Base-by-base conservation (phyloP, 1,284 basidiomycete species). In the Sporisorium scitamineum region DNA sequence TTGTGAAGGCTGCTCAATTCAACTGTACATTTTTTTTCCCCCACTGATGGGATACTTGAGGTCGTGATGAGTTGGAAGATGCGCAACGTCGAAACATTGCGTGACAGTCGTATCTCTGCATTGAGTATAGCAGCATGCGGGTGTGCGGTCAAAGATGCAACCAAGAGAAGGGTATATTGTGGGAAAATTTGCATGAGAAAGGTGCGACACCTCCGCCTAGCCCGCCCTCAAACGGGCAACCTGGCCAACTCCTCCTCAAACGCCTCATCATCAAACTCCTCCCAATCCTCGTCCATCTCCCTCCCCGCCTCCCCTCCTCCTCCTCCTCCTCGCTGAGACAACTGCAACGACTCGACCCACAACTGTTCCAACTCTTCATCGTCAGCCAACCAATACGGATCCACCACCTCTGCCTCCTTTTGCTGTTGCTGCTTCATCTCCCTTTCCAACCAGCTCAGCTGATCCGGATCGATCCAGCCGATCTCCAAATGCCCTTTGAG, bases 391-490 rank as follows among this genome's bases (percentile, higher is more conserved):
- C 53, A 56, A 14, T 54, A 63, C 11, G 67, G 67, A 56, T 75
- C 65, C 26, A 44, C 20, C 18, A 29, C 42, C n/a, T 50, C 39
- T 45, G 31, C 29, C 5, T 63, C 55, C 16, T n/a, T 27, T 22
- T 50, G 41, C 54, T 47, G 10, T 7, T 54, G 44, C 32, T 41
- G 37, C 29, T 44, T 27, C 24, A 27, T 29, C 52, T 74, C 57
- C 5, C 53, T 22, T 27, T 78, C 71, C 13, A 78, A 48, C 68
- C 73, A 78, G 5, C 26, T 37, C 18, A 77, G 26, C 31, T 77
- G 66, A 54, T 77, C 75, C 18, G 75, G 66, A 50, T 73, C 65
- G 37, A 78, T 63, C 76, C 76, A 78, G 2, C 75, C 75, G 18
- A 77, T 67, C 52, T 77, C 75, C 27, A 66, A 22, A 27, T 73